Evolutionary conservation across 805 yeast species (phyloP).

Genomic region (Sugiyamaella lignohabitans): DNA sequence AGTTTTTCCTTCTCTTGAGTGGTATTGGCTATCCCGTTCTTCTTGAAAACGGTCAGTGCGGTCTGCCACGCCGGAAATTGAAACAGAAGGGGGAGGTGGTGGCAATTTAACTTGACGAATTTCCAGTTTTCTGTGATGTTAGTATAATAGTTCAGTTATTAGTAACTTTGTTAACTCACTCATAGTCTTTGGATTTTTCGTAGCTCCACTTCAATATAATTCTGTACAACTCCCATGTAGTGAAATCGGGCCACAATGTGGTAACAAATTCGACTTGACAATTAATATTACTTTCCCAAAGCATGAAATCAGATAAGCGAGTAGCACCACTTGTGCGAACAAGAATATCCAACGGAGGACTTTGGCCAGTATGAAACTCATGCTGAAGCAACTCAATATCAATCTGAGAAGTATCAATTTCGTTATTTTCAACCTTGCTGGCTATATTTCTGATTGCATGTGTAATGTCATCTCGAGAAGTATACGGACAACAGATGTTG

Average conservation of each 20-base stretch:
- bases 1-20: no score
- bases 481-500: constrained; percentile 78
- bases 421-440: constrained; percentile 23
- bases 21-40: no score
- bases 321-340: constrained; percentile 87
- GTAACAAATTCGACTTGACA: constrained; percentile 71
- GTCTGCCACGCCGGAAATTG: constrained; percentile 4
- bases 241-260: constrained; percentile 86
- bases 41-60: no score
- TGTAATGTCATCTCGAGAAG: constrained; percentile 82
- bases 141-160: neutral
- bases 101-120: constrained; percentile 9
- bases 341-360: constrained; percentile 75
- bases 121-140: constrained; percentile 5
- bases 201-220: constrained; percentile 66
- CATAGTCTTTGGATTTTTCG: neutral
- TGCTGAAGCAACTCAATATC: constrained; percentile 45
- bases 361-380: constrained; percentile 58
- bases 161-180: neutral
- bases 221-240: constrained; percentile 64
- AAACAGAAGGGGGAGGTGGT: constrained; percentile 11
- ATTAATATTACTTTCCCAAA: constrained; percentile 67
- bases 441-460: constrained; percentile 52
- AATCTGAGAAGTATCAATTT: constrained; percentile 32
- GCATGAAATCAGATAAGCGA: constrained; percentile 79